A percentile compares a stretch with the other conserved stretches of the same genome.
phyloP scores from a whole-genome alignment of 148 eudicot genomes.

The Rhododendron griersonianum region DNA sequence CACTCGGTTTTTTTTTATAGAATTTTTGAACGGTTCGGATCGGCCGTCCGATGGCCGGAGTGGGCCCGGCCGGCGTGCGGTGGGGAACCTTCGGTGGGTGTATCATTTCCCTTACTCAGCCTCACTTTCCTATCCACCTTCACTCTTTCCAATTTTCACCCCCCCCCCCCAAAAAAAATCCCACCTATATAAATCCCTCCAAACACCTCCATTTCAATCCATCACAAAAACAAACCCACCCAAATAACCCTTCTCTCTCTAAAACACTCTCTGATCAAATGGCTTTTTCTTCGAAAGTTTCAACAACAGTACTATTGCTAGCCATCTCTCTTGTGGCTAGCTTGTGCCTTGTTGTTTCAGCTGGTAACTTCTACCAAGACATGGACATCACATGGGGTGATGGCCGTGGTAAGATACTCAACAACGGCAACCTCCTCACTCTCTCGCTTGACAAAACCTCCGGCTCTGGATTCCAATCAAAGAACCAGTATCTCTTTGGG shows the following conservation, averaged over 20 bases:
- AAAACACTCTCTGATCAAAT: not conserved
- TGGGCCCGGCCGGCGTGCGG: too few relatives aligned
- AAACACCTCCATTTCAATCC: not conserved
- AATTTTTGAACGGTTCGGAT: too few relatives aligned
- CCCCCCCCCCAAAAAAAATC: not conserved
- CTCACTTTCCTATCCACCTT: not conserved
- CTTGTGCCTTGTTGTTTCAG: not conserved
- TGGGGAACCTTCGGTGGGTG: too few relatives aligned
- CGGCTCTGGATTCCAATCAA: slow-evolving; percentile 35
- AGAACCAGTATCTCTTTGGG: slow-evolving; percentile 25
- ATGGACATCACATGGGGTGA: slow-evolving; percentile 17
- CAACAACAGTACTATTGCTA: not conserved
- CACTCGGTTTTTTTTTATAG: too few relatives aligned
- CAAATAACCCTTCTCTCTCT: not conserved
- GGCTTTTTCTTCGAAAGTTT: not conserved
- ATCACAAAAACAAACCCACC: not conserved
- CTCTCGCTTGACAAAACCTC: slow-evolving; percentile 25
- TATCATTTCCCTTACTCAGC: too few relatives aligned
- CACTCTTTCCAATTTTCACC: not conserved
- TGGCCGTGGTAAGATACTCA: slow-evolving; percentile 1
- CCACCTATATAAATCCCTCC: not conserved
- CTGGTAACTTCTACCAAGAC: slow-evolving; percentile 6
- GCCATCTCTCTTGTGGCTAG: not conserved
- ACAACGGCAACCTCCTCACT: slow-evolving; percentile 21
- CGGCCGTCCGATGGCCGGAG: too few relatives aligned